phyloP scores from a whole-genome alignment of 441 rosid species.

The Geranium incanum region DNA sequence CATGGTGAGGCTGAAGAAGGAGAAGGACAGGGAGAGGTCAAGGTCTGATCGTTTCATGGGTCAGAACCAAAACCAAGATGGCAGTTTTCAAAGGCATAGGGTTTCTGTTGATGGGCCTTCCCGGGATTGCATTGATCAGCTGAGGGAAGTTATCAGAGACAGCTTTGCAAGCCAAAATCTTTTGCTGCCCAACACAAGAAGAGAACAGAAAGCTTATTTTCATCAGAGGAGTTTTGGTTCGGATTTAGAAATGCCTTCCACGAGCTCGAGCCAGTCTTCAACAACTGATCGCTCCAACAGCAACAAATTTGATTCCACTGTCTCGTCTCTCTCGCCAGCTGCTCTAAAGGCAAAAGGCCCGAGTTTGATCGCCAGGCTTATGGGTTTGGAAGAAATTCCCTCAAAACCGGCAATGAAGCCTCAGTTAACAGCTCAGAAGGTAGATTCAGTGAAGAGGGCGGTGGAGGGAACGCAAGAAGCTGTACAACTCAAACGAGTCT shows the following conservation, averaged over 20 bases:
- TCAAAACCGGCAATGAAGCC: constrained; percentile 32
- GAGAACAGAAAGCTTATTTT: constrained; percentile 23
- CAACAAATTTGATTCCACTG: constrained; percentile 28
- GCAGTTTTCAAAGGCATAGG: constrained; percentile 26
- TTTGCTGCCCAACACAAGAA: constrained; percentile 24
- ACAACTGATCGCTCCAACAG: constrained; percentile 25
- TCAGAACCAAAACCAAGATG: constrained; percentile 13
- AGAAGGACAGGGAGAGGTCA: constrained; percentile 31
- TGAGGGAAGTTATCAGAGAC: constrained; percentile 46
- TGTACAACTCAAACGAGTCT: constrained; percentile 38
- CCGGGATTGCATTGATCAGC: constrained; percentile 50
- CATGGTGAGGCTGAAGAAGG: constrained; percentile 39
- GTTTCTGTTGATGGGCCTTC: constrained; percentile 43
- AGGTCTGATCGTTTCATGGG: constrained; percentile 36
- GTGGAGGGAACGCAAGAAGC: constrained; percentile 45
- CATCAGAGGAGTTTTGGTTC: constrained; percentile 29
- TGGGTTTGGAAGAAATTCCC: constrained; percentile 78
- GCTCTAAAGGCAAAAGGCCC: constrained; percentile 33
- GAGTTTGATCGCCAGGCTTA: constrained; percentile 75
- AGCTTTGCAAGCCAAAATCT: constrained; percentile 59
- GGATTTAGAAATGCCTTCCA: constrained; percentile 44
- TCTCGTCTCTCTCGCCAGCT: constrained; percentile 32
- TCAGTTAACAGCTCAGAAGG: constrained; percentile 21
- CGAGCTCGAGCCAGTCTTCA: constrained; percentile 65
- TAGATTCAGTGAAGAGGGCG: constrained; percentile 25